Percentiles rank a stretch among this genome's conserved stretches.
phyloP scores from a whole-genome alignment of 495 filamentous ascomycete genomes.

The Annulohypoxylon nitens region DNA sequence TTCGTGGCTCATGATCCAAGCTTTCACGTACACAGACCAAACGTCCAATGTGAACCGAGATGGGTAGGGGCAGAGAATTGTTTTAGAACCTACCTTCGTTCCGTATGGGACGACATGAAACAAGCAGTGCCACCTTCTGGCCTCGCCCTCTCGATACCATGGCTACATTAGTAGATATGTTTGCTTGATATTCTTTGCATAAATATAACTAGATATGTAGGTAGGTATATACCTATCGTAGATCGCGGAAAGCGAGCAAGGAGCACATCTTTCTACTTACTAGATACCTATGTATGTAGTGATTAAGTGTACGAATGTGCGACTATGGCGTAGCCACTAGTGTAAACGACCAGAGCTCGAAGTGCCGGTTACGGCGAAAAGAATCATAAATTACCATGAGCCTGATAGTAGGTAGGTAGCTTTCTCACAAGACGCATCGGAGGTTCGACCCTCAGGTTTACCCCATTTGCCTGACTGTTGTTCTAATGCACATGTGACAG shows the following conservation, averaged over 20 bases:
- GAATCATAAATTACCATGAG: too few relatives aligned
- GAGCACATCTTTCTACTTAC: too few relatives aligned
- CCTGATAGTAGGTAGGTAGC: not conserved
- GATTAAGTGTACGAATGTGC: too few relatives aligned
- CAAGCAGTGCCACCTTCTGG: not conserved
- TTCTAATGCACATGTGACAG: not conserved
- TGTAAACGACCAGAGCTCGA: too few relatives aligned
- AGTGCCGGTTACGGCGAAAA: too few relatives aligned
- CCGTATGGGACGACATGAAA: not conserved
- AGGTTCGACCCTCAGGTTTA: not conserved
- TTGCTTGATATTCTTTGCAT: not conserved
- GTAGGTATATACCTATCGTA: not conserved
- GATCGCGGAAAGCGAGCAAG: too few relatives aligned
- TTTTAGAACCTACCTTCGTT: not conserved
- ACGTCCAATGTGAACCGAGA: not conserved
- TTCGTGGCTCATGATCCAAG: conserved; percentile 5
- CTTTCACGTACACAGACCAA: not conserved
- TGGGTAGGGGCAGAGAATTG: not conserved
- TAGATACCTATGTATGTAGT: too few relatives aligned
- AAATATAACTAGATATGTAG: not conserved
- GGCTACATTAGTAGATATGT: not conserved
- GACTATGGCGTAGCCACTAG: too few relatives aligned
- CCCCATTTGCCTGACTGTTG: not conserved
- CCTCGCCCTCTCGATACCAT: not conserved
- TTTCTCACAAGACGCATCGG: not conserved